Evolutionary conservation across 176 grass and related monocot species (phyloP).

Genomic region (Ananas comosus): DNA sequence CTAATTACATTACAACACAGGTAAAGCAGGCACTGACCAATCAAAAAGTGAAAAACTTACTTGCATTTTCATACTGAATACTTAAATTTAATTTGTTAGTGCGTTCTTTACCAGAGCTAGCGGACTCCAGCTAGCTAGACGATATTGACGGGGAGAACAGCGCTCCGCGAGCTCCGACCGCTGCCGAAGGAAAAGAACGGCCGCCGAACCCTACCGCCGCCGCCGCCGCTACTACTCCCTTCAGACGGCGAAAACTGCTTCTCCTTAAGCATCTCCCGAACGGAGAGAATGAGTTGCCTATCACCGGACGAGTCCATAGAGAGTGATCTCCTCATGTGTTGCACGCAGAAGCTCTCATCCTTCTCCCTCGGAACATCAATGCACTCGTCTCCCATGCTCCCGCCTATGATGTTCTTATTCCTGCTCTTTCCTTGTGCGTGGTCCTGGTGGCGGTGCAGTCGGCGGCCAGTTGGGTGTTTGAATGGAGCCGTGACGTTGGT

Average conservation of each 20-base stretch:
- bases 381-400: constrained; percentile 69
- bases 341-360: constrained; percentile 38
- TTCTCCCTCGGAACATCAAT: constrained; percentile 40
- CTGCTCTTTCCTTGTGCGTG: not conserved
- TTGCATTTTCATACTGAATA: not conserved
- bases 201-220: not conserved
- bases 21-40: not conserved
- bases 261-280: constrained; percentile 42
- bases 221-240: not conserved
- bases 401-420: not conserved
- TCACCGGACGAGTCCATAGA: constrained; percentile 67
- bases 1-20: not conserved
- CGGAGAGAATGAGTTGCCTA: constrained; percentile 51
- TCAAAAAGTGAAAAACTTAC: not conserved
- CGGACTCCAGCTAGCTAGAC: no score
- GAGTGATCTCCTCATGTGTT: constrained; percentile 66
- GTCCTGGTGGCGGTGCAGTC: constrained; percentile 13
- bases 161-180: constrained; percentile 1
- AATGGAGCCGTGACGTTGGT: constrained; percentile 33
- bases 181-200: constrained; percentile 11
- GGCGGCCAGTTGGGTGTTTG: not conserved
- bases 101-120: not conserved
- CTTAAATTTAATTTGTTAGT: not conserved
- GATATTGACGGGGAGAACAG: not conserved
- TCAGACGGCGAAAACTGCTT: not conserved